These are phyloP conservation scores for Casuarina equisetifolia DNA, from an alignment of 306 rosid genomes.

Conservation along the genomic window DNA sequence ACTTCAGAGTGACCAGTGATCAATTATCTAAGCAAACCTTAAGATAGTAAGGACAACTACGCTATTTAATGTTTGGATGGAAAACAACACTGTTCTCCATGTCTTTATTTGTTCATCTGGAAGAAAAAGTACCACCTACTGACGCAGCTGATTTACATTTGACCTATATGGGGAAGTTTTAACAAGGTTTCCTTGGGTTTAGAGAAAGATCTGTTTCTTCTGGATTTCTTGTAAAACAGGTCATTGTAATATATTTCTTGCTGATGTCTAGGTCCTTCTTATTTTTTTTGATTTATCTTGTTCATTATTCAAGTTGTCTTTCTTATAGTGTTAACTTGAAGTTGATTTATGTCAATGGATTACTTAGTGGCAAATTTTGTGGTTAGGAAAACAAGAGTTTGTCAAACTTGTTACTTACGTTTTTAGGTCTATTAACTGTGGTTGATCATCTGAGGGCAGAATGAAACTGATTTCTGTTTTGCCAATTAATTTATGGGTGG, in stretches of 20 bases:
- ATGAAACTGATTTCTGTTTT: slow-evolving; percentile 33
- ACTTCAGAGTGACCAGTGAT: neutral
- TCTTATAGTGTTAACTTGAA: neutral
- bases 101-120: neutral
- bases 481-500: slow-evolving; percentile 30
- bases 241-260: neutral
- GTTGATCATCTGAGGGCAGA: neutral
- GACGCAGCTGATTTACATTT: neutral
- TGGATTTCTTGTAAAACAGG: neutral
- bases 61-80: neutral
- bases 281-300: neutral
- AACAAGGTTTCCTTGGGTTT: neutral
- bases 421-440: slow-evolving; percentile 2
- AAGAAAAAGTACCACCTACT: neutral
- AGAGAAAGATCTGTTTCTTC: neutral
- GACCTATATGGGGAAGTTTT: neutral
- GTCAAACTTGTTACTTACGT: neutral
- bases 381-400: slow-evolving; percentile 18
- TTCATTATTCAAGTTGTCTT: neutral
- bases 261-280: neutral
- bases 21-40: neutral
- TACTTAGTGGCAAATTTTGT: slow-evolving; percentile 6
- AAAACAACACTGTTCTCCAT: neutral
- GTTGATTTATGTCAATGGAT: slow-evolving; percentile 1
- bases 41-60: neutral